Base-by-base conservation (phyloP, 164 flowering plant species). In the Berberis vulgaris region DNA sequence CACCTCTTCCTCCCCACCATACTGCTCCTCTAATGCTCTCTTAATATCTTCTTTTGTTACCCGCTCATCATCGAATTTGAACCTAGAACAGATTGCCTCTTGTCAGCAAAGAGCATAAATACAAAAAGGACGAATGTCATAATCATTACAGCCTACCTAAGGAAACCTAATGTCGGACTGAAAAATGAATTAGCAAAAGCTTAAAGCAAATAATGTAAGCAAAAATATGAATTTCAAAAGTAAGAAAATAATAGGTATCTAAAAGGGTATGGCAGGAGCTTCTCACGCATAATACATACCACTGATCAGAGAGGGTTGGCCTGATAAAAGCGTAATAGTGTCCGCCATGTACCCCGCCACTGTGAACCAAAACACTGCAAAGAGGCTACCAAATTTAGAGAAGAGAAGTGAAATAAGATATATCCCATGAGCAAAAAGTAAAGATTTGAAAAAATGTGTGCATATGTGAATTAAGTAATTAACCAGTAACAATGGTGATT, bases 1-100 rank as follows among this genome's bases (percentile, higher is more conserved):
- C 70, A 84, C 91, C 96, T 88, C 96, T 70, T 88, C 96, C 67
- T 88, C 96, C 57, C 96, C 96, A 75, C 96, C 96, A 78, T 88
- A 86, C 63, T 86, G 95, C 75, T 90, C 97, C 67, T 90, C 97
- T 45, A 85, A 72, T 42, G 89, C 91, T 67, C 89, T 79, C 74
- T 83, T 88, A 58, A 77, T 67, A 67, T 88, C 95, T 74, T 88
- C 95, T 74, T 90, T 86, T 58, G 95, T 87, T 26, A 90, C 97
- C 63, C 97, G 78, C 63, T 90, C 97, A 78, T 90, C 97, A 63
- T 90, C 97, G 77, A 90, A 90, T 73, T 88, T 90, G 65, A 74
- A 90, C 97, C 97, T 90, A 62, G 55, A 67, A 55, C 40, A 66
- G 42, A 46, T 46, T 46, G 6, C 49, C 8, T 8, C 5, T 46